Evolutionary conservation across 345 rosid genomes (phyloP), one percentile per base, ranked within the genome.

Genomic region (Psidium guajava): DNA sequence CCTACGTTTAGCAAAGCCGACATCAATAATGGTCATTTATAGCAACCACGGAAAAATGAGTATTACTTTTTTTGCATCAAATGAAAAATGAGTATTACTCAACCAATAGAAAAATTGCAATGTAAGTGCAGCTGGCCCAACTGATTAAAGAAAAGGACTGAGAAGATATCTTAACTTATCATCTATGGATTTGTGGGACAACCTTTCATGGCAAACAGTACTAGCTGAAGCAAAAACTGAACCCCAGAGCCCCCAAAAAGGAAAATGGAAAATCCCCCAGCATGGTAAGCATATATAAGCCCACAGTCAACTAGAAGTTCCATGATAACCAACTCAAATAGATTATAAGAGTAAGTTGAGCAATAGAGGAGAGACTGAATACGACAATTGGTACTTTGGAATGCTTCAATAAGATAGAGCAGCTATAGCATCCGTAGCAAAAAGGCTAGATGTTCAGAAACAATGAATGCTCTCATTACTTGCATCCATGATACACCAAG

Each of bases 1-100:
- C 99, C 99, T 97, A 87, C 91, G 89, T 85, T 87, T 87, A 88
- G 51, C 56, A 89, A 88, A 85, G 74, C 83, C 57, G 40, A 55
- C 27, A 61, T 86, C 52, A 89, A 69, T 51, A 59, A 57, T 83
- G 51, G 25, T 55, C 44, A 52, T 82, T 54, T 27, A 32, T 58
- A 69, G 47, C 20, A 36, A 69, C 20, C 47, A 18, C 7, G 22
- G 77, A 22, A 69, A 69, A 36, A 69, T 20, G 25, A 69, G 77
- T 32, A 36, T 4, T 8, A 9, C 12, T 22, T 22, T 50, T 50
- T 50, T 50, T 50, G 50, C 4, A 13, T 50, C 52, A 11, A 50
- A 50, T 10, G 52, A 50, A 50, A 50, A 50, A 50, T 50, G 52
- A 50, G 52, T 50, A 50, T 2, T 50, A 11, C n/a, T 22, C 8